phyloP scores from a whole-genome alignment of 306 rosid species.

The Cicer yamashitae region DNA sequence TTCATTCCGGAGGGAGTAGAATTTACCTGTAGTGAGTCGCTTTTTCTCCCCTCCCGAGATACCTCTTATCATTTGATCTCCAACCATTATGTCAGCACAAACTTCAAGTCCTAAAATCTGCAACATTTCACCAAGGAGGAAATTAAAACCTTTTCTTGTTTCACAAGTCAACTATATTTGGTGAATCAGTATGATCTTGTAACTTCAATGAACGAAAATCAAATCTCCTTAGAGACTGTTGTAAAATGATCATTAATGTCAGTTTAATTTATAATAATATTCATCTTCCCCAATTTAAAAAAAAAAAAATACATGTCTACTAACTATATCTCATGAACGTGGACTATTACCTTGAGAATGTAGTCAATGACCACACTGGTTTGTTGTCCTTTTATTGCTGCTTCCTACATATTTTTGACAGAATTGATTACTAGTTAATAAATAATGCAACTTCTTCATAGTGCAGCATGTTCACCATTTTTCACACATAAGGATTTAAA shows the following conservation, averaged over 20 bases:
- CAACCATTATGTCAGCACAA: slow-evolving; percentile 55
- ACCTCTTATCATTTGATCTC: slow-evolving; percentile 77
- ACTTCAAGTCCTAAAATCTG: slow-evolving; percentile 77
- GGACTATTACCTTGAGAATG: slow-evolving; percentile 69
- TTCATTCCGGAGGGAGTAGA: too few species aligned
- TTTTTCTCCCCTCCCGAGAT: slow-evolving; percentile 82
- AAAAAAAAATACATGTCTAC: too few species aligned
- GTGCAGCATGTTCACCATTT: background rate
- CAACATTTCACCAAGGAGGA: background rate
- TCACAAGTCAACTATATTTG: background rate
- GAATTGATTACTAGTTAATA: background rate
- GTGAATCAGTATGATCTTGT: background rate
- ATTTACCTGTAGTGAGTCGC: slow-evolving; percentile 69
- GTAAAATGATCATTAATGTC: too few species aligned
- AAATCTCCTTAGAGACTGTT: too few species aligned
- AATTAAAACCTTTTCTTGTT: background rate
- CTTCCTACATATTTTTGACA: slow-evolving; percentile 57
- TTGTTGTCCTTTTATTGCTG: slow-evolving; percentile 73
- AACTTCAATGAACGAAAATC: too few species aligned
- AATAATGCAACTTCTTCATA: background rate
- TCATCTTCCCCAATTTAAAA: too few species aligned
- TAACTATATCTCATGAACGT: background rate
- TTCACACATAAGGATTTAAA: slow-evolving; percentile 9
- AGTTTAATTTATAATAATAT: too few species aligned
- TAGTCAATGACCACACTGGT: slow-evolving; percentile 71